phyloP scores from a whole-genome alignment of 2,329 filamentous ascomycete genomes.

The Plectosphaerella cucumerina region DNA sequence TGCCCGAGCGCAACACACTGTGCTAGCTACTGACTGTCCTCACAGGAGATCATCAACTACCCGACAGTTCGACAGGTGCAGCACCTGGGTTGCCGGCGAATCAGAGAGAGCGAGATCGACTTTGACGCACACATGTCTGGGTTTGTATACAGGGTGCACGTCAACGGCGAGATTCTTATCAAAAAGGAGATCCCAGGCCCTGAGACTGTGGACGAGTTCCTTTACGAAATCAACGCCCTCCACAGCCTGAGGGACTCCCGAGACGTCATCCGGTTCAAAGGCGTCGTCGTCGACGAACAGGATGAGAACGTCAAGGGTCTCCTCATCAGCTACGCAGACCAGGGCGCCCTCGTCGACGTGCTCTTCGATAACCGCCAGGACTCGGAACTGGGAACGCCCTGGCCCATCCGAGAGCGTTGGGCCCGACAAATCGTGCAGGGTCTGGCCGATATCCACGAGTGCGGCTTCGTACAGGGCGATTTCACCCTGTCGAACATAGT shows the following conservation, averaged over 20 bases:
- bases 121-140: constrained; percentile 95
- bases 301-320: constrained; percentile 76
- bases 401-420: constrained; percentile 78
- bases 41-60: constrained; percentile 79
- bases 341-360: constrained; percentile 85
- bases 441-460: constrained; percentile 88
- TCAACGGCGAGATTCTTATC: constrained; percentile 68
- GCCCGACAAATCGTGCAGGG: constrained; percentile 87
- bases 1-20: not conserved
- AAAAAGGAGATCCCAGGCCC: constrained; percentile 98
- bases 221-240: constrained; percentile 97
- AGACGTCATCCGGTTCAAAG: constrained; percentile 82
- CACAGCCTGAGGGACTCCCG: constrained; percentile 67
- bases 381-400: constrained; percentile 53
- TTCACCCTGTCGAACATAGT: constrained; percentile 98
- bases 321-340: constrained; percentile 80
- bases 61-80: constrained; percentile 69
- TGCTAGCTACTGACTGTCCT: constrained; percentile 1
- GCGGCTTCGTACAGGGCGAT: constrained; percentile 94
- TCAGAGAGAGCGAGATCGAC: constrained; percentile 69
- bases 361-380: constrained; percentile 73
- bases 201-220: constrained; percentile 91
- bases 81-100: constrained; percentile 63
- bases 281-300: constrained; percentile 78
- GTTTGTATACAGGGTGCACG: constrained; percentile 90